phyloP scores from a whole-genome alignment of 2,329 filamentous ascomycete species.

The Cladophialophora immunda region DNA sequence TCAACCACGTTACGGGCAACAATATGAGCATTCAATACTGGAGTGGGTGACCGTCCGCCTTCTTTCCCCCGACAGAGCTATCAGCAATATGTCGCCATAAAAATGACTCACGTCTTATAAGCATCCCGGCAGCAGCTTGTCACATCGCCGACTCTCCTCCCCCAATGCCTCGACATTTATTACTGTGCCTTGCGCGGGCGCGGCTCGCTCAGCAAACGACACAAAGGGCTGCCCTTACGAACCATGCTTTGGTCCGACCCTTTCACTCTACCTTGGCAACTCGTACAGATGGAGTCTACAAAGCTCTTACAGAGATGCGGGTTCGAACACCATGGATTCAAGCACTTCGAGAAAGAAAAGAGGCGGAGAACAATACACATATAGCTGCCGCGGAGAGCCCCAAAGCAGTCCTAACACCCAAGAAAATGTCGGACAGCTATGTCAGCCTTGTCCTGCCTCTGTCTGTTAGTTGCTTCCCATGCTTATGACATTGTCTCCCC shows the following conservation, averaged over 20 bases:
- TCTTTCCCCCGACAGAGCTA: background rate
- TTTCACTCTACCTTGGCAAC: conserved; percentile 33
- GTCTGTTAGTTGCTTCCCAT: conserved; percentile 30
- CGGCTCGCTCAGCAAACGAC: background rate
- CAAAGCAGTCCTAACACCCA: conserved; percentile 68
- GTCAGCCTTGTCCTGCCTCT: conserved; percentile 65
- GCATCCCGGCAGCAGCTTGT: background rate
- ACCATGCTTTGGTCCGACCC: background rate
- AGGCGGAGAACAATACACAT: conserved; percentile 47
- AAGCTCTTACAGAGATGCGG: conserved; percentile 65
- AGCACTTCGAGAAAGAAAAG: conserved; percentile 64
- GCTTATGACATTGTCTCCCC: conserved; percentile 6
- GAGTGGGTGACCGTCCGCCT: background rate
- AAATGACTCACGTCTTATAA: background rate
- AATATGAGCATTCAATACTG: conserved; percentile 2
- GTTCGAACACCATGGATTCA: conserved; percentile 75
- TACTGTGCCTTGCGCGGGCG: conserved; percentile 16
- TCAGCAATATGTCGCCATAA: background rate
- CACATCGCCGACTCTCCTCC: background rate
- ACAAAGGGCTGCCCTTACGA: background rate
- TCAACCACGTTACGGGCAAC: background rate
- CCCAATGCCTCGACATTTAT: conserved; percentile 19
- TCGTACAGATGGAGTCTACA: conserved; percentile 67
- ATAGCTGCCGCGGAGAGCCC: conserved; percentile 39
- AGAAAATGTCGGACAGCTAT: conserved; percentile 76